Conservation (phyloP, 305 asterid species). For the Lippia alba region DNA sequence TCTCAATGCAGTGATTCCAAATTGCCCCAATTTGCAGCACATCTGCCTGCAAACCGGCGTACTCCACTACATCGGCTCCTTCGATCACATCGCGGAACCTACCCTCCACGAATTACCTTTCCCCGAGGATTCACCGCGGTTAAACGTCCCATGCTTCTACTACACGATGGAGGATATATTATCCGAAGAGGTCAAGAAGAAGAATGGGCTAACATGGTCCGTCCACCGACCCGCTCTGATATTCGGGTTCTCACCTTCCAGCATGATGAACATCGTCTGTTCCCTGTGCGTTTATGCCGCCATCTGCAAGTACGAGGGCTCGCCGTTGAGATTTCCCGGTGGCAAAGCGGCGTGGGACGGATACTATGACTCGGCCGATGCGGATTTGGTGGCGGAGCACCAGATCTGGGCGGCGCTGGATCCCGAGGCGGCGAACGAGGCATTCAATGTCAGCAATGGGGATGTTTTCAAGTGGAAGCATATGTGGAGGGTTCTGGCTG, state of each 20-base stretch:
- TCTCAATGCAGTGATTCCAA: constrained; percentile 37
- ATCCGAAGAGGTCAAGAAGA: neutral
- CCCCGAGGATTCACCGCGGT: neutral
- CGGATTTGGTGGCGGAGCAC: constrained; percentile 25
- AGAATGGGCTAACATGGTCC: neutral
- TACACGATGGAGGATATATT: neutral
- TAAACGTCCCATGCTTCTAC: neutral
- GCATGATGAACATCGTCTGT: constrained; percentile 8
- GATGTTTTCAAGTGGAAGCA: constrained; percentile 9
- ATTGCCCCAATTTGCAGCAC: constrained; percentile 45
- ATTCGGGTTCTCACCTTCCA: neutral
- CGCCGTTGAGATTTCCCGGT: constrained; percentile 29
- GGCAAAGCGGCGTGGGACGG: constrained; percentile 30
- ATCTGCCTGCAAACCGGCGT: constrained; percentile 46
- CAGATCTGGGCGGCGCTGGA: constrained; percentile 38
- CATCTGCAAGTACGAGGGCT: constrained; percentile 17
- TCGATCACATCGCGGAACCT: constrained; percentile 34
- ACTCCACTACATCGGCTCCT: constrained; percentile 42
- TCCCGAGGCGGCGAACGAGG: constrained; percentile 30
- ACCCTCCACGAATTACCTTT: neutral
- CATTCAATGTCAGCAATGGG: constrained; percentile 22
- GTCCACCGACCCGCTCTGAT: constrained; percentile 27
- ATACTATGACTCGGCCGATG: constrained; percentile 26
- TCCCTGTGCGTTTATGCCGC: constrained; percentile 16
- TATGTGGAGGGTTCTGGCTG: neutral